A percentile compares a stretch with the other conserved stretches of the same genome.
These are phyloP conservation scores for Ilex paraguariensis DNA, from an alignment of 305 asterid genomes.

Conservation along the genomic window DNA sequence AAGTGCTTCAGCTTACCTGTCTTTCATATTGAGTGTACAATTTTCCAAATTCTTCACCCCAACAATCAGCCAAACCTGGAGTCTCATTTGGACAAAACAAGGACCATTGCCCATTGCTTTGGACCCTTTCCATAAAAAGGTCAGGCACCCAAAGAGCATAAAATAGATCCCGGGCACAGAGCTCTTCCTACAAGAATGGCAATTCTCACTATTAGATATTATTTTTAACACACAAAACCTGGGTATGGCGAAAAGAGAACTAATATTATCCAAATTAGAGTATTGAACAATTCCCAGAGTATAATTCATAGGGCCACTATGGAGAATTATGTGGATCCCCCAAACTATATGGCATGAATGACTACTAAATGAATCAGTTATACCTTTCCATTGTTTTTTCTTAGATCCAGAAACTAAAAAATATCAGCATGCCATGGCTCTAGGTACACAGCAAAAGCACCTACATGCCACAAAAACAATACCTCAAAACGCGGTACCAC, in stretches of 20 bases:
- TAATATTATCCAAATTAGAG: too few species aligned
- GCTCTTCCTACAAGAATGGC: background rate
- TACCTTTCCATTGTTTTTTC: conserved; percentile 5
- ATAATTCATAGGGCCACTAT: background rate
- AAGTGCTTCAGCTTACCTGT: background rate
- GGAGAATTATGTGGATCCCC: background rate
- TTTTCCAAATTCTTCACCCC: conserved; percentile 3
- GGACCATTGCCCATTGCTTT: background rate
- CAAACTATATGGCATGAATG: too few species aligned
- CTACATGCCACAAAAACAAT: background rate
- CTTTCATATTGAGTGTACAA: conserved; percentile 1
- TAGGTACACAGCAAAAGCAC: conserved; percentile 3
- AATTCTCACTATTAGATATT: too few species aligned
- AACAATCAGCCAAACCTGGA: conserved; percentile 5
- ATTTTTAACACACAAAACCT: too few species aligned
- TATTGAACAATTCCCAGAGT: background rate
- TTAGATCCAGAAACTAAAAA: background rate
- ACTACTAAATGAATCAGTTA: background rate
- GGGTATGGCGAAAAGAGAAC: too few species aligned
- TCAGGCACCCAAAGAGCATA: conserved; percentile 3
- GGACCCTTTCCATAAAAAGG: conserved; percentile 3
- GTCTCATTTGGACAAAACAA: conserved; percentile 4
- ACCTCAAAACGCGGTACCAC: background rate
- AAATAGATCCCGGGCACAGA: background rate
- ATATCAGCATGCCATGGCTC: conserved; percentile 7